phyloP scores from a whole-genome alignment of 1,284 basidiomycete genomes.

The Trametes polyzona region DNA sequence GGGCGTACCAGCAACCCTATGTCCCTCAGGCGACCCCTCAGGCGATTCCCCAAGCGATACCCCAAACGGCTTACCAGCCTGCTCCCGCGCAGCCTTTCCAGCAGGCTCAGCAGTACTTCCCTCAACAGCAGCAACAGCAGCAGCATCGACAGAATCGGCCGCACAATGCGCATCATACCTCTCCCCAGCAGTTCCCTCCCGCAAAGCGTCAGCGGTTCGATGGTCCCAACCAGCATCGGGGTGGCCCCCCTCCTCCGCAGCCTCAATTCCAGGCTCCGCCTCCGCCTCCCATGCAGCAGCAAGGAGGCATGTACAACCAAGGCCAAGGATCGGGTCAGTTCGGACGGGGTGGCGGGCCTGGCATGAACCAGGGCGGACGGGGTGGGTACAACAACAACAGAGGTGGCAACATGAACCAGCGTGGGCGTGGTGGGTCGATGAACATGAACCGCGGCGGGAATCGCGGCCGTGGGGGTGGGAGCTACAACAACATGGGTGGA shows the following conservation, averaged over 20 bases:
- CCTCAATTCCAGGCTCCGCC: conserved; percentile 52
- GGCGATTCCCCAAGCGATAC: conserved; percentile 43
- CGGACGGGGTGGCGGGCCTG: conserved; percentile 48
- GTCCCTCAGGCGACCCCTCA: conserved; percentile 58
- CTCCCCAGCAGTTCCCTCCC: conserved; percentile 73
- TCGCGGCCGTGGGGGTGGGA: conserved; percentile 44
- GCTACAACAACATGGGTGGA: conserved; percentile 44
- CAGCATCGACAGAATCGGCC: conserved; percentile 51
- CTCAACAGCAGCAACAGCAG: conserved; percentile 51
- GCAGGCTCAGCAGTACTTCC: conserved; percentile 37
- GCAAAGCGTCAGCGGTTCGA: conserved; percentile 87
- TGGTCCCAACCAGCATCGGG: conserved; percentile 55
- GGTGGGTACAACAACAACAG: conserved; percentile 45
- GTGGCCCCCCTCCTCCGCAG: conserved; percentile 44
- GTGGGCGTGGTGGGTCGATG: conserved; percentile 54
- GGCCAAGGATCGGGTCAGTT: conserved; percentile 33
- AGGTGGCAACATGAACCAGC: conserved; percentile 40
- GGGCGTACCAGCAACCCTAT: conserved; percentile 65
- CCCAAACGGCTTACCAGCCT: conserved; percentile 37
- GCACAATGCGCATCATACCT: conserved; percentile 60
- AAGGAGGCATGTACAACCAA: conserved; percentile 27
- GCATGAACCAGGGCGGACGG: conserved; percentile 45
- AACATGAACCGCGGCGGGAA: conserved; percentile 48
- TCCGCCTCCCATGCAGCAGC: conserved; percentile 36
- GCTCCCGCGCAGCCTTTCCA: conserved; percentile 34